Percentiles rank a stretch among this genome's conserved stretches.
phyloP scores from a whole-genome alignment of 768 basidiomycete genomes.

The Termitomyces sp. region DNA sequence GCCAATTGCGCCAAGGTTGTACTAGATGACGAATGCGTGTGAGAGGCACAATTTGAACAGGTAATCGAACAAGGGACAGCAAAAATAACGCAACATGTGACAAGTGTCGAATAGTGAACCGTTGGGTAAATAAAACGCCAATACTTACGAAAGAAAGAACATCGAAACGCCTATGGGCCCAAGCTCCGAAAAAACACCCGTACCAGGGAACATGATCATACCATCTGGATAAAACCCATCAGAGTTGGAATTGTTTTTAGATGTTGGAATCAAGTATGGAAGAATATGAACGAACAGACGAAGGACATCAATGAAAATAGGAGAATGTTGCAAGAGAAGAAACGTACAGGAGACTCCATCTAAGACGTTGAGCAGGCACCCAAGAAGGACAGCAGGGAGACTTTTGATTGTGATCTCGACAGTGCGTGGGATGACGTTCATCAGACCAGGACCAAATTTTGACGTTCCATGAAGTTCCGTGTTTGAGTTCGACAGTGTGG shows the following conservation, averaged over 20 bases:
- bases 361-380: slow-evolving; percentile 81
- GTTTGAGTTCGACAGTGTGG: background rate
- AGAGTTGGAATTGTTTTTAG: background rate
- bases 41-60: too few relatives aligned
- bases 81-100: background rate
- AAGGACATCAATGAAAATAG: background rate
- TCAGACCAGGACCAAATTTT: background rate
- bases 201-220: slow-evolving; percentile 92
- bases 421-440: background rate
- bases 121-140: background rate
- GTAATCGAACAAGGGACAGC: too few relatives aligned
- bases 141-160: slow-evolving; percentile 79
- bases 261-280: background rate
- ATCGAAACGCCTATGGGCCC: slow-evolving; percentile 92
- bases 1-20: slow-evolving; percentile 65
- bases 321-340: background rate
- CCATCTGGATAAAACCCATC: slow-evolving; percentile 52
- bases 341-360: slow-evolving; percentile 89
- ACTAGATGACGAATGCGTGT: background rate
- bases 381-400: slow-evolving; percentile 83
- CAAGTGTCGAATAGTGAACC: slow-evolving; percentile 35
- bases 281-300: too few relatives aligned
- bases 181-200: slow-evolving; percentile 73
- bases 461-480: background rate
- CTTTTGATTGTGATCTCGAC: slow-evolving; percentile 31